Evolutionary conservation across 108 stramenopile genomes (phyloP), one percentile per base, ranked within the genome.

Genomic region (Chaetoceros tenuissimus): DNA sequence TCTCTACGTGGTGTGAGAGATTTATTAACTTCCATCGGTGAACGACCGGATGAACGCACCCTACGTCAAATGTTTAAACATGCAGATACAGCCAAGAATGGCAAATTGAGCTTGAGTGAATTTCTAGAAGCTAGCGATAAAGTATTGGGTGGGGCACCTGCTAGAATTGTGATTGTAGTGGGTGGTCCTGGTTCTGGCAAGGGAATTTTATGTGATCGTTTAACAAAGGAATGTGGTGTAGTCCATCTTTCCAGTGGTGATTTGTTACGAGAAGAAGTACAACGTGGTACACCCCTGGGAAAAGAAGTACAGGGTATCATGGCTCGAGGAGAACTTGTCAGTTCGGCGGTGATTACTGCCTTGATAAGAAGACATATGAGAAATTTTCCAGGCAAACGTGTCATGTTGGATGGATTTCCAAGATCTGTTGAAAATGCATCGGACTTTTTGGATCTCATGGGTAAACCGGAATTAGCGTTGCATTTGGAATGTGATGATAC

Each of bases 121-220:
- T 90, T 90, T 61, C 53, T 86, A 19, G 46, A 45, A 0, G 46
- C 67, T 2, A 64, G 74, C 13, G 81, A 82, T 43, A 50, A 68
- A 19, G 74, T 90, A 34, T 53, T 90, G 23, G 81, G 73, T 28
- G 71, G 79, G 23, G 67, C 74, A 28, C 89, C 89, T 1, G 89
- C 85, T 1, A 58, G 85, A 17, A 84, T 94, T 45, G 77, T 98
- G 31, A 64, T 98, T 28, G 78, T 98, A 16, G 94, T 96, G 18
- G 98, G 98, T 17, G 95, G 94, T 10, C 98, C 98, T 1, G 98
- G 96, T 20, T 80, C 85, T 23, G 98, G 98, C 13, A 98, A 98
- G 62, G 98, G 98, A 23, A 59, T 96, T 24, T 63, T 93, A 22
- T 80, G 77, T 28, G 69, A 78, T 27, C 56, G 85, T 30, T 59